Conservation (phyloP, 2,329 filamentous ascomycete genomes). For the Mycocentrospora acerina region DNA sequence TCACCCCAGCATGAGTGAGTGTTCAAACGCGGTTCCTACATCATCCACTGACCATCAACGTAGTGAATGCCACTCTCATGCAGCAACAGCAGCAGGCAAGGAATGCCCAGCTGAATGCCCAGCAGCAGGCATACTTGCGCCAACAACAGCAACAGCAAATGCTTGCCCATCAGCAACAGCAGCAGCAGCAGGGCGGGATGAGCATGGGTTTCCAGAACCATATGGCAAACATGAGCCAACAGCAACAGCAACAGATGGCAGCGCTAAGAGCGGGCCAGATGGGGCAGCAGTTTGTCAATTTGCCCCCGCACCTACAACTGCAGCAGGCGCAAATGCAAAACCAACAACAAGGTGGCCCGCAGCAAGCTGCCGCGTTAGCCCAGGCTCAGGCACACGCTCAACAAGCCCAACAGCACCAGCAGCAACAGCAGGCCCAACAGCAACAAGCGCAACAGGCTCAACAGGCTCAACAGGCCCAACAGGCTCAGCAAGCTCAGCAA, state of each 20-base stretch:
- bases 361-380: constrained; percentile 44
- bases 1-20: constrained; percentile 41
- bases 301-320: constrained; percentile 42
- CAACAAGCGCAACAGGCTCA: constrained; percentile 43
- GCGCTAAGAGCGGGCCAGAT: constrained; percentile 27
- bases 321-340: constrained; percentile 51
- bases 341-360: constrained; percentile 40
- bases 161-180: constrained; percentile 59
- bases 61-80: constrained; percentile 43
- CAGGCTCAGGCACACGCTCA: constrained; percentile 50
- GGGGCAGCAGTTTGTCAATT: constrained; percentile 26
- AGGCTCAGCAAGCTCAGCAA: constrained; percentile 43
- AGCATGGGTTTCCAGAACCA: constrained; percentile 57
- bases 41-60: constrained; percentile 10
- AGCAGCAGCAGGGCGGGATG: constrained; percentile 57
- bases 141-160: constrained; percentile 55
- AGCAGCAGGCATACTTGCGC: constrained; percentile 51
- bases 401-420: constrained; percentile 46
- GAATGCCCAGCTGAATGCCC: constrained; percentile 31
- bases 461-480: constrained; percentile 45
- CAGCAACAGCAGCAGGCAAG: constrained; percentile 36
- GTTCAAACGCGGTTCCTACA: background rate
- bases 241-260: constrained; percentile 37
- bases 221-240: constrained; percentile 52
- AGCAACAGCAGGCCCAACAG: too few relatives aligned